Percentiles rank a stretch among this genome's conserved stretches.
These are phyloP conservation scores for Linaria vulgaris DNA, from an alignment of 257 asterid genomes.

Conservation along the genomic window DNA sequence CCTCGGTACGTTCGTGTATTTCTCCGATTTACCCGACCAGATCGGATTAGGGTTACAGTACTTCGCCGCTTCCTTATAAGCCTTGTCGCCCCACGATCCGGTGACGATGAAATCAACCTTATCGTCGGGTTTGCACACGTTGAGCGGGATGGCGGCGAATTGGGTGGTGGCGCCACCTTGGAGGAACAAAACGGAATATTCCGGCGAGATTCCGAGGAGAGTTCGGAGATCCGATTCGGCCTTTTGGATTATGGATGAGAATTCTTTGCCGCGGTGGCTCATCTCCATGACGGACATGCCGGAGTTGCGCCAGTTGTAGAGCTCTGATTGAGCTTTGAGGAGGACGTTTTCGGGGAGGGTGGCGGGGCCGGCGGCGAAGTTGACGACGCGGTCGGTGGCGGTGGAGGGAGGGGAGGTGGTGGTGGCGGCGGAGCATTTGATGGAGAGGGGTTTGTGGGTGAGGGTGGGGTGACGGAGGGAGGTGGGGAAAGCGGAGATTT, in stretches of 20 bases:
- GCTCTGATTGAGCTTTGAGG: conserved; percentile 80
- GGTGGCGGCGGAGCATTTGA: conserved; percentile 52
- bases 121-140: conserved; percentile 58
- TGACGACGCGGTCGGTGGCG: conserved; percentile 77
- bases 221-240: conserved; percentile 87
- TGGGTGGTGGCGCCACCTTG: conserved; percentile 99
- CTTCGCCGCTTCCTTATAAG: conserved; percentile 67
- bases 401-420: conserved; percentile 39
- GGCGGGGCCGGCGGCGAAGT: conserved; percentile 98
- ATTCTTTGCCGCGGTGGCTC: conserved; percentile 97
- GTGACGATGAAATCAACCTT: conserved; percentile 75
- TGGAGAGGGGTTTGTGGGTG: conserved; percentile 33
- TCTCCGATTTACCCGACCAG: conserved; percentile 85
- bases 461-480: conserved; percentile 29
- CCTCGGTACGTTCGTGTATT: conserved; percentile 69
- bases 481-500: conserved; percentile 46
- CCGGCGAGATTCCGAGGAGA: conserved; percentile 58
- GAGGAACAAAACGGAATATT: conserved; percentile 84
- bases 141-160: conserved; percentile 84
- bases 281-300: conserved; percentile 99
- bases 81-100: conserved; percentile 98
- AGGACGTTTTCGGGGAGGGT: conserved; percentile 85
- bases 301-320: conserved; percentile 73
- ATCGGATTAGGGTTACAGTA: conserved; percentile 66
- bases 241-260: conserved; percentile 77